These are phyloP conservation scores for Blastocystis sp. DNA, from an alignment of 352 stramenopile genomes.

Conservation along the genomic window DNA sequence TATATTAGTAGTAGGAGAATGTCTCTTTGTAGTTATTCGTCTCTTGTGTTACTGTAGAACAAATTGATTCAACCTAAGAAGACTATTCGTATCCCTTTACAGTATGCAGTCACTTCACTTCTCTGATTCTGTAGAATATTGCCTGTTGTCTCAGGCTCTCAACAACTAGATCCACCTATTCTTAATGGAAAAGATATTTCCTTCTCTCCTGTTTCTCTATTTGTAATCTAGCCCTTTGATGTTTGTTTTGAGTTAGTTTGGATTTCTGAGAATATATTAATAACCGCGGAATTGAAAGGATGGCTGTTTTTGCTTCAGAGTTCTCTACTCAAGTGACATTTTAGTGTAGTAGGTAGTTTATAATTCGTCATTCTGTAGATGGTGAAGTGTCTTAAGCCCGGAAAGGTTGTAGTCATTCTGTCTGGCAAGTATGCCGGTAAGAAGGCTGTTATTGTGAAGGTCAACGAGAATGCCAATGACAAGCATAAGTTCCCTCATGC, in stretches of 20 bases:
- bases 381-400: conserved; percentile 67
- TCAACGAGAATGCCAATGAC: conserved; percentile 55
- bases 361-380: conserved; percentile 28
- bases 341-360: background rate
- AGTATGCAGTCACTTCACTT: background rate
- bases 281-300: background rate
- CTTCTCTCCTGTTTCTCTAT: conserved; percentile 22
- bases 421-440: conserved; percentile 69
- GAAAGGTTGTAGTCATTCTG: conserved; percentile 69
- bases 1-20: conserved; percentile 16
- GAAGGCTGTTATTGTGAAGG: conserved; percentile 70
- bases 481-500: conserved; percentile 68
- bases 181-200: background rate
- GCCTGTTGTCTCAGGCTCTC: background rate
- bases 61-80: conserved; percentile 46
- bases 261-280: background rate
- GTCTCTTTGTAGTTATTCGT: background rate
- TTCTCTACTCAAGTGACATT: conserved; percentile 63
- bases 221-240: conserved; percentile 45
- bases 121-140: background rate
- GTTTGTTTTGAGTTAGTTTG: conserved; percentile 20
- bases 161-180: background rate
- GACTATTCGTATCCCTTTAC: conserved; percentile 4
- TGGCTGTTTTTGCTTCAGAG: conserved; percentile 7
- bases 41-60: background rate